Conservation (phyloP, 2,329 filamentous ascomycete species). For the Aureobasidium sp. region DNA sequence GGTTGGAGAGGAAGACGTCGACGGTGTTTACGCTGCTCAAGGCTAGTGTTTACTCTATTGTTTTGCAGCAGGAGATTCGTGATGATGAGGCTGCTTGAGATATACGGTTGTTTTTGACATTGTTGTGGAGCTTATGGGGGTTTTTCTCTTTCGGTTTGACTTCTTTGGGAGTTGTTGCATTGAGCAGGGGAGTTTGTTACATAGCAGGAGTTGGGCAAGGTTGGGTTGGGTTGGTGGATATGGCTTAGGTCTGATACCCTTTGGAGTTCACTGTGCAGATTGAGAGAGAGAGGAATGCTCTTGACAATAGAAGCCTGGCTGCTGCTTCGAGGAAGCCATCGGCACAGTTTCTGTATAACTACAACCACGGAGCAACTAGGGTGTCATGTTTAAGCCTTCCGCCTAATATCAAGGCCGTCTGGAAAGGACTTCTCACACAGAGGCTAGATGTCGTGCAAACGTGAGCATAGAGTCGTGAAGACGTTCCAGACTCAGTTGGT, state of each 20-base stretch:
- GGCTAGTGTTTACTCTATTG: constrained; percentile 97
- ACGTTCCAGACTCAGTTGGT: background rate
- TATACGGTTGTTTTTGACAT: background rate
- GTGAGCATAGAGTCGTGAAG: background rate
- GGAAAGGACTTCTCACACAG: background rate
- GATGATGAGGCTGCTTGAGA: constrained; percentile 43
- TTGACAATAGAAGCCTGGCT: background rate
- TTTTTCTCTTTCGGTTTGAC: background rate
- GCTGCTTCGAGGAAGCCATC: background rate
- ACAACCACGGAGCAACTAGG: too few relatives aligned
- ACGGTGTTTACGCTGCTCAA: constrained; percentile 93
- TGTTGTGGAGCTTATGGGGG: too few relatives aligned
- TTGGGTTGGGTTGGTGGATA: background rate
- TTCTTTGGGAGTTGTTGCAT: background rate
- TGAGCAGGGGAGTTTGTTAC: background rate
- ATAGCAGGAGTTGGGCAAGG: background rate
- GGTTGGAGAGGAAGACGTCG: constrained; percentile 88
- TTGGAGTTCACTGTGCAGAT: background rate
- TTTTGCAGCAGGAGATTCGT: constrained; percentile 91
- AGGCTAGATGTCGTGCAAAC: background rate
- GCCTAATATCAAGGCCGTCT: too few relatives aligned
- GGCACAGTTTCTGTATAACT: background rate
- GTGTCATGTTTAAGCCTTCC: too few relatives aligned
- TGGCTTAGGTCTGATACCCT: background rate
- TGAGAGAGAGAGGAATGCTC: background rate